Base-by-base conservation (phyloP, 2,329 filamentous ascomycete species). In the Botrytis porri region DNA sequence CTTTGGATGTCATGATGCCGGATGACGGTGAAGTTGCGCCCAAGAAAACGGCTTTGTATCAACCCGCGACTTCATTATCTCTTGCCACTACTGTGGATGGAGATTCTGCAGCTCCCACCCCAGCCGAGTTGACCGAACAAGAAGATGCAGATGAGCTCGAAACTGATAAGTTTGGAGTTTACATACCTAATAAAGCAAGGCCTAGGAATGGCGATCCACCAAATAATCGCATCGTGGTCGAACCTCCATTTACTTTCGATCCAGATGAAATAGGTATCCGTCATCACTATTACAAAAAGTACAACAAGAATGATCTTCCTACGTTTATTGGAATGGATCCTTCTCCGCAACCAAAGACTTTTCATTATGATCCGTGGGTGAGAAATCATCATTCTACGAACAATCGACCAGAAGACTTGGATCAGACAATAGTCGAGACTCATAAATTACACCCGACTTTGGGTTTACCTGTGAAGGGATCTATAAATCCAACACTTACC, bases 231-330 rank as follows among this genome's bases (percentile, higher is more conserved):
- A 74, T 77, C 37, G 75, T 77, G 16, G 71, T 74, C n/a, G 73
- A 76, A 29, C 73, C 76, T 18, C 76, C 74, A 64, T 73, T 79
- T 61, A 71, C 61, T 9, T 81, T 79, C 62, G 78, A 80, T 18
- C 71, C 76, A 9, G 67, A 76, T 70, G 80, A 81, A 54, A 81
- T 81, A 74, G 80, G 80, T 45, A 72, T 79, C 54, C 74, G 79
- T 57, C 75, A 75, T n/a, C 77, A 78, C 57, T 70, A 76, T 39
- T 71, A 76, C 45, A 75, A 77, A 48, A 75, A 75, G 59, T 75
- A 75, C 65, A 74, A 76, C 57, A 73, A 73, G 60, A 78, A 77
- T n/a, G 74, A 78, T 37, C 72, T 75, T 35, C 69, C 65, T 29
- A 74, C 75, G 35, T 78, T 77, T 32, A 67, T 79, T 43, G 78